Base-by-base conservation (phyloP, 192 early-diverging fungal species). In the Backusella tuberculispora region DNA sequence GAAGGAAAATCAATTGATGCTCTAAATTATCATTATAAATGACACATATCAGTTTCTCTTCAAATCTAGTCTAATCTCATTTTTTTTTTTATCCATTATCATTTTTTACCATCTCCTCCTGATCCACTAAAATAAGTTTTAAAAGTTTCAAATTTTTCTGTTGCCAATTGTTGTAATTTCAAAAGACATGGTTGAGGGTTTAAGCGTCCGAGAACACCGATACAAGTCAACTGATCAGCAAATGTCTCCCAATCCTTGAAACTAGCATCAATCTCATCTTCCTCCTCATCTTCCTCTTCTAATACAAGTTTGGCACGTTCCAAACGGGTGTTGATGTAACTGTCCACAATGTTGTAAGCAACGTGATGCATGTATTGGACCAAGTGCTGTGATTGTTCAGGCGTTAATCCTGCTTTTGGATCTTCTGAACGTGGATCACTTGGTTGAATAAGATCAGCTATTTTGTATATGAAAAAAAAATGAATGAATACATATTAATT, bases 221-320 rank as follows among this genome's bases (percentile, higher is more conserved):
- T 89, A 37, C 87, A 77, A 4, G 89, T 79, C 37, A 95, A 79
- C 74, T 94, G 94, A 76, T 95, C 94, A 9, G 80, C 88, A 76
- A 91, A 94, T 14, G 88, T 76, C 41, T 92, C 91, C 84, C 88
- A 88, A 71, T 91, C 90, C 64, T 88, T 89, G 63, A 88, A 83
- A 8, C 83, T 83, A 24, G 48, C 60, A 38, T 79, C 78, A 46
- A 83, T 64, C 37, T 78, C 76, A 50, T 86, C 85, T n/a, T 77
- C 81, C 21, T 82, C 84, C 37, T 87, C 88, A 5, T 90, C 90
- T 5, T 86, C 85, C 8, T 81, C 82, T 65, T 76, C 21, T 15
- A 81, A 74, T 10, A 77, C 75, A 34, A 79, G 71, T 48, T 88
- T 84, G 0, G 90, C 89, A 17, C 89, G 79, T 46, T 88, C 83